phyloP scores from a whole-genome alignment of 345 rosid genomes.

The Zanthoxylum bungeanum region DNA sequence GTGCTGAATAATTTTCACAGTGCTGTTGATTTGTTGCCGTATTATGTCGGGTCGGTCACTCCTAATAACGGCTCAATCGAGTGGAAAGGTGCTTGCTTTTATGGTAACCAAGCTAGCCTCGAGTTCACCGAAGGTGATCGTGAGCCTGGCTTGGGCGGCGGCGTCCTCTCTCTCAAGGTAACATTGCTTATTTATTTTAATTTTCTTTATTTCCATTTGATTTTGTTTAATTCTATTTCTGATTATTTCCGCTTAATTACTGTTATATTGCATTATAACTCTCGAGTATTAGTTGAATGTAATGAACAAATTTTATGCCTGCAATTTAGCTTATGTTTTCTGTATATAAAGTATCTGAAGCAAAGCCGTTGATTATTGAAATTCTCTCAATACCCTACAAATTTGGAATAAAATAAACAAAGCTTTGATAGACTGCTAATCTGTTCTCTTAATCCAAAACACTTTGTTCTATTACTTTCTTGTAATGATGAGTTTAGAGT shows the following conservation, averaged over 20 bases:
- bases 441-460: not conserved
- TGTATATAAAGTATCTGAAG: not conserved
- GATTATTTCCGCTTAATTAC: not conserved
- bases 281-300: not conserved
- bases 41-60: conserved; percentile 69
- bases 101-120: conserved; percentile 70
- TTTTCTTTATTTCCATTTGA: not conserved
- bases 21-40: conserved; percentile 92
- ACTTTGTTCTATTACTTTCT: not conserved
- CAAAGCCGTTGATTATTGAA: not conserved
- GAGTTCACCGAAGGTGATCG: conserved; percentile 66
- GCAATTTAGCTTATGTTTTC: not conserved
- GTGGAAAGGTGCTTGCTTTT: conserved; percentile 96
- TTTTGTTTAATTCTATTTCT: not conserved
- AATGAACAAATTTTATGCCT: not conserved
- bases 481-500: not conserved
- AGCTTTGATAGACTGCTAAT: not conserved
- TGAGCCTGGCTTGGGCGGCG: conserved; percentile 69
- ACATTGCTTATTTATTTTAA: not conserved
- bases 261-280: not conserved
- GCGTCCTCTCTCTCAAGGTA: conserved; percentile 77
- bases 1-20: conserved; percentile 74
- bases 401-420: not conserved
- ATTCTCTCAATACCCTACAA: not conserved
- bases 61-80: conserved; percentile 53